A percentile compares a stretch with the other conserved stretches of the same genome.
phyloP scores from a whole-genome alignment of 2,329 filamentous ascomycete species.

The Colletotrichum somersetense region DNA sequence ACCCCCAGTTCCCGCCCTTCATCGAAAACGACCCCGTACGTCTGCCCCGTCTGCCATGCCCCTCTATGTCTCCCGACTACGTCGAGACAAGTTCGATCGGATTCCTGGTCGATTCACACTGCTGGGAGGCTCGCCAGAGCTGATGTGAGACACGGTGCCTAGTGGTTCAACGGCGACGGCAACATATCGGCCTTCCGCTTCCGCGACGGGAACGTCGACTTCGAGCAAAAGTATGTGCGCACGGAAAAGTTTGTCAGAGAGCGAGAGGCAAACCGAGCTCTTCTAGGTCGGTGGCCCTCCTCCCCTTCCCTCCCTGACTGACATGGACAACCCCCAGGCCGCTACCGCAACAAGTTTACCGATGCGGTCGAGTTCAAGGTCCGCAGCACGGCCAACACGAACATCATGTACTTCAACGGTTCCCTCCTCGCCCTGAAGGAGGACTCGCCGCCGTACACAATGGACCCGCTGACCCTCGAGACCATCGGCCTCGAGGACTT shows the following conservation, averaged over 20 bases:
- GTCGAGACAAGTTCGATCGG: not conserved
- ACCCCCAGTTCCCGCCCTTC: conserved; percentile 53
- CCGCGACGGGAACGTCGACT: conserved; percentile 49
- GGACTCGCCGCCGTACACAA: conserved; percentile 55
- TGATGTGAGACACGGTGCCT: conserved; percentile 45
- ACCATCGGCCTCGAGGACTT: conserved; percentile 57
- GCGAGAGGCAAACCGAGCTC: conserved; percentile 50
- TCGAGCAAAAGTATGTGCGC: conserved; percentile 53
- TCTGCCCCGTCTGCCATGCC: too few species aligned
- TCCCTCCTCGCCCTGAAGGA: conserved; percentile 64
- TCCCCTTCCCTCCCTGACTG: not conserved
- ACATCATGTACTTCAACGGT: conserved; percentile 63
- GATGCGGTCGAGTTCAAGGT: conserved; percentile 50
- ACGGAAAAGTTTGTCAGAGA: conserved; percentile 57
- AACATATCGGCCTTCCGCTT: conserved; percentile 54
- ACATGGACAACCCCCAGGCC: conserved; percentile 49
- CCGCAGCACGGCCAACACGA: conserved; percentile 61
- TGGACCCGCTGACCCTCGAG: conserved; percentile 57
- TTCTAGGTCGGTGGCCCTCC: not conserved
- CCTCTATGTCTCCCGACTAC: too few species aligned
- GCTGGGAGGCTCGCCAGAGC: not conserved
- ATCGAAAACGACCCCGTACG: conserved; percentile 32
- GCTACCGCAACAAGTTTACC: conserved; percentile 56
- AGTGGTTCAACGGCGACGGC: conserved; percentile 56
- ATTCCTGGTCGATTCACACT: not conserved